Evolutionary conservation across 1,139 yeast species (phyloP), one percentile per base, ranked within the genome.

Genomic region (Candida gigantensis): DNA sequence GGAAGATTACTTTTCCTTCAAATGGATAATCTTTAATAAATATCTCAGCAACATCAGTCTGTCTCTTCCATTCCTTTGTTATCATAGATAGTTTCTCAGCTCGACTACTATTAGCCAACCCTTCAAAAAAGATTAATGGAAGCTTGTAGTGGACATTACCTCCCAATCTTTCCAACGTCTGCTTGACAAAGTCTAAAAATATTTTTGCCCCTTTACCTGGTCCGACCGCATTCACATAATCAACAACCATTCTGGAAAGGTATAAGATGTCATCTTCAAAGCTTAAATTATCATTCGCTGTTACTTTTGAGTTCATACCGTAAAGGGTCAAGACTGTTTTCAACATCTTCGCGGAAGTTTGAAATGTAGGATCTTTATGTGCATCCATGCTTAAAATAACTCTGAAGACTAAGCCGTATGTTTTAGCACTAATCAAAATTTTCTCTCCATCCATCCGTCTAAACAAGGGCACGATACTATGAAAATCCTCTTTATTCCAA

Each of bases 331-430:
- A 34, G 19, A 40, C 17, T 8, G 28, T 30, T 5, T 27, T 18
- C 12, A 40, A 30, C 24, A 40, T 17, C 17, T 20, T 30, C 2
- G 34, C 21, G 7, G 39, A 34, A 20, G 34, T 40, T 7, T 24
- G 18, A 17, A 32, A 37, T 7, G 14, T 8, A 10, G 15, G 10
- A 9, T 32, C 31, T 15, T 19, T 6, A 10, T 10, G 16, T 15
- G 18, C 18, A 18, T 40, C 43, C 9, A 27, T 14, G 1, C 20
- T 13, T 7, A 32, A 17, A 13, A 31, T 10, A 3, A 33, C 34
- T 23, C 17, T 14, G 9, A 37, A 27, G 2, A 32, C 18, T 15
- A 31, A 17, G n/a, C 12, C 26, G 18, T 40, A 37, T 4, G 41
- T 34, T 24, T 21, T 30, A 1, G 43, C 43, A 3, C 37, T 34